These are phyloP conservation scores for Apiotrichum veenhuisii DNA, from an alignment of 1,284 basidiomycete species.

Conservation along the genomic window DNA sequence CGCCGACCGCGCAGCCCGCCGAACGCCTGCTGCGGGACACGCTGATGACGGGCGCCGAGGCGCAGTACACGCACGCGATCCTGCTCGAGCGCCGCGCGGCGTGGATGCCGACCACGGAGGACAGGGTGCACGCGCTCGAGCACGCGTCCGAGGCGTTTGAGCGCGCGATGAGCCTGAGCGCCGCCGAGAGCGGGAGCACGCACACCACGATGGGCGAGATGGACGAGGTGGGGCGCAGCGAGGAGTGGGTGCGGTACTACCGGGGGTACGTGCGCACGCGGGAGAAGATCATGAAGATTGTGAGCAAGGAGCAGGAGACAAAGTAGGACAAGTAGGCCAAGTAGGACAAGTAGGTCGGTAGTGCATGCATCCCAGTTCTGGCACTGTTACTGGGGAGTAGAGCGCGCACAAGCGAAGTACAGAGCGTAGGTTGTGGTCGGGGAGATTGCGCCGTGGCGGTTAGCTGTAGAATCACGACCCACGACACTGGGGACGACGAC, in stretches of 20 bases:
- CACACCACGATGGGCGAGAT: conserved; percentile 50
- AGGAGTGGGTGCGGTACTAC: conserved; percentile 44
- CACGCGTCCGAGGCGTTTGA: conserved; percentile 58
- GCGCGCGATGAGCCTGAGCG: conserved; percentile 53
- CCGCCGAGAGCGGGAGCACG: conserved; percentile 55
- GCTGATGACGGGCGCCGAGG: conserved; percentile 53
- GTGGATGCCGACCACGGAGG: conserved; percentile 54
- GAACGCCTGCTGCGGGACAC: conserved; percentile 40
- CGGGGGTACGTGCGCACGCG: conserved; percentile 40
- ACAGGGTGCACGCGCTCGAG: conserved; percentile 56
- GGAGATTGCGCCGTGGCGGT: too few species aligned
- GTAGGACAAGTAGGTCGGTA: background rate
- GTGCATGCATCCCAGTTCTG: too few species aligned
- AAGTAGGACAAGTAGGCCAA: background rate
- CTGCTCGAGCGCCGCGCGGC: conserved; percentile 53
- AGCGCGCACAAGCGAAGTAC: too few species aligned
- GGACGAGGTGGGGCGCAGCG: conserved; percentile 30
- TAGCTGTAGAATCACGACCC: too few species aligned
- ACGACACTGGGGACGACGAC: too few species aligned
- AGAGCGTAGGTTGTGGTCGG: too few species aligned
- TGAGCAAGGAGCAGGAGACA: background rate
- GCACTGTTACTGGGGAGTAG: too few species aligned
- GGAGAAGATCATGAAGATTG: conserved; percentile 24
- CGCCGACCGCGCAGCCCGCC: conserved; percentile 22
- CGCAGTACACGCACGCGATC: conserved; percentile 43